Evolutionary conservation across 768 basidiomycete species (phyloP).

Genomic region (Hericium rajendrae): DNA sequence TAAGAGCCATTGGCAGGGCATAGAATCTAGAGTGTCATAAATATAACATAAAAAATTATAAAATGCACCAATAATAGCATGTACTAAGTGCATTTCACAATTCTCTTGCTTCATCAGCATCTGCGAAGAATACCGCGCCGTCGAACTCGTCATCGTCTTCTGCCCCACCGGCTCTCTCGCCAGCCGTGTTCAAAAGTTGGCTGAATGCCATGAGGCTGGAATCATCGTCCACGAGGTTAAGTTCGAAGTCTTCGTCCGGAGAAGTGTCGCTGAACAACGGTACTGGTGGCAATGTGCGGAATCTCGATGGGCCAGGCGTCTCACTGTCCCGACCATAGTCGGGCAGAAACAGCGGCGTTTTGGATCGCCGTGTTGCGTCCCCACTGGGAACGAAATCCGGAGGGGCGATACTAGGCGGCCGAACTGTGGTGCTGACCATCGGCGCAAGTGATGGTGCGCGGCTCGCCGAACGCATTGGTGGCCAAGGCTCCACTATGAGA

Average conservation of each 20-base stretch:
- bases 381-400: constrained; percentile 19
- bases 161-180: constrained; percentile 47
- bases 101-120: constrained; percentile 70
- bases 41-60: constrained; percentile 7
- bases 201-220: constrained; percentile 68
- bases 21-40: constrained; percentile 22
- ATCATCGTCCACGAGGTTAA: constrained; percentile 26
- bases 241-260: constrained; percentile 18
- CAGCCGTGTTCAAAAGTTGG: constrained; percentile 52
- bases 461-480: constrained; percentile 33
- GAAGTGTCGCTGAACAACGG: constrained; percentile 31
- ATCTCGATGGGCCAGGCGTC: constrained; percentile 27
- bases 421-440: constrained; percentile 18
- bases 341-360: constrained; percentile 69
- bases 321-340: constrained; percentile 39
- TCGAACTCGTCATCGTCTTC: constrained; percentile 75
- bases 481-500: constrained; percentile 78
- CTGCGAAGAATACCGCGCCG: constrained; percentile 64
- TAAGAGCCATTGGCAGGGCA: constrained; percentile 70
- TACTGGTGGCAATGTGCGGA: constrained; percentile 28
- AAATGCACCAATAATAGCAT: not conserved
- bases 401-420: constrained; percentile 27
- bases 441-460: constrained; percentile 25
- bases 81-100: constrained; percentile 23
- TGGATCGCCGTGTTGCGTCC: constrained; percentile 26